Percentiles rank a stretch among this genome's conserved stretches.
These are phyloP conservation scores for Blastosporella zonata DNA, from an alignment of 1,284 basidiomycete species.

Conservation along the genomic window DNA sequence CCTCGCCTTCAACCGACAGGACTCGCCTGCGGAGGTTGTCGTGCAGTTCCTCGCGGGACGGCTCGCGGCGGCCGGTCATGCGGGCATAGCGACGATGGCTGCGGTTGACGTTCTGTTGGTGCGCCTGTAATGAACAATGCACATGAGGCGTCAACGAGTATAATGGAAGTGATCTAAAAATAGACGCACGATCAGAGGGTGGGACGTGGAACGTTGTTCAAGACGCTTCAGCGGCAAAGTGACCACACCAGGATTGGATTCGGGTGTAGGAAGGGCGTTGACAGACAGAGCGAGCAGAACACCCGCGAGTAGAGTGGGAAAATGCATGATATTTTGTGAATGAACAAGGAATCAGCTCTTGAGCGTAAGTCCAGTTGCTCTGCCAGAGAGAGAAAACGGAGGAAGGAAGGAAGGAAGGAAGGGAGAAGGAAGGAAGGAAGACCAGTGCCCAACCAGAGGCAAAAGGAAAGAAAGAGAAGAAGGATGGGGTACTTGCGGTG, in stretches of 20 bases:
- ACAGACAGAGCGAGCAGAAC: slow-evolving; percentile 44
- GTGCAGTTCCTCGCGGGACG: slow-evolving; percentile 47
- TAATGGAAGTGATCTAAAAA: neutral
- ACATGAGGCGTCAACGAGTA: neutral
- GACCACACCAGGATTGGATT: slow-evolving; percentile 38
- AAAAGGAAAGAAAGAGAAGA: slow-evolving; percentile 19
- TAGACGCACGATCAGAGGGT: slow-evolving; percentile 61
- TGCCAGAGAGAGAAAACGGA: slow-evolving; percentile 17
- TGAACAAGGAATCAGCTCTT: slow-evolving; percentile 19
- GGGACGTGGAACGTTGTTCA: slow-evolving; percentile 41
- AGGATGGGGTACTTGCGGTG: neutral
- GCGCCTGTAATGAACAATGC: slow-evolving; percentile 40
- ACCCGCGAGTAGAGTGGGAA: slow-evolving; percentile 53
- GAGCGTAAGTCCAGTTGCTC: slow-evolving; percentile 19
- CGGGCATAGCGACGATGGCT: slow-evolving; percentile 62
- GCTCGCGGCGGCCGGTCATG: slow-evolving; percentile 59
- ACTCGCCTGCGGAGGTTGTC: slow-evolving; percentile 55
- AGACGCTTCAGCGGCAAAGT: slow-evolving; percentile 58
- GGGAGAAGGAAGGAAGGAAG: slow-evolving; percentile 15
- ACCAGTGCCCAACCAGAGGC: slow-evolving; percentile 28
- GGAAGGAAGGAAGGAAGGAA: slow-evolving; percentile 14
- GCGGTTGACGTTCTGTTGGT: slow-evolving; percentile 73
- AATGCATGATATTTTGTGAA: slow-evolving; percentile 41
- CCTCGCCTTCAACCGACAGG: slow-evolving; percentile 34
- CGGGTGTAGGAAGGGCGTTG: slow-evolving; percentile 37